Evolutionary conservation across 495 filamentous ascomycete genomes (phyloP).

Genomic region (Sporormia fimetaria): DNA sequence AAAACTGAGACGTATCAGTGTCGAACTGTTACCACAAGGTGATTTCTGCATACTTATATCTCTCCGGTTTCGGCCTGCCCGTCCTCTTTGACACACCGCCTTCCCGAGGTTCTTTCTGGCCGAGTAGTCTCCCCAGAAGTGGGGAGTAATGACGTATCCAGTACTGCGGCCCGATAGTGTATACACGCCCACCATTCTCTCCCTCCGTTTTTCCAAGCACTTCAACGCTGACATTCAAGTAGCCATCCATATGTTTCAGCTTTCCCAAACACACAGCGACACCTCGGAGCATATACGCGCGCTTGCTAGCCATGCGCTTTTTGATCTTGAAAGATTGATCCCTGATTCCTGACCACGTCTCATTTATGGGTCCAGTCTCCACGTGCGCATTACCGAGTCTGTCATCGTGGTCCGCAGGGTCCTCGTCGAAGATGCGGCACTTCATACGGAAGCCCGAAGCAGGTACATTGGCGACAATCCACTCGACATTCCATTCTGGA

Average conservation of each 20-base stretch:
- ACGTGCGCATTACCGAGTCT: constrained; percentile 73
- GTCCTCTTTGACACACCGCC: constrained; percentile 23
- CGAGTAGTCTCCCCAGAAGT: constrained; percentile 70
- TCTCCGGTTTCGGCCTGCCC: constrained; percentile 43
- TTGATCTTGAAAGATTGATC: constrained; percentile 59
- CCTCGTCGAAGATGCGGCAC: constrained; percentile 76
- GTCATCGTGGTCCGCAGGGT: constrained; percentile 77
- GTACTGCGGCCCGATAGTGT: constrained; percentile 61
- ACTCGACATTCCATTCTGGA: constrained; percentile 72
- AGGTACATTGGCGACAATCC: constrained; percentile 80
- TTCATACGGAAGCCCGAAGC: constrained; percentile 68
- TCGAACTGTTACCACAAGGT: neutral
- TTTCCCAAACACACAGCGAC: constrained; percentile 46
- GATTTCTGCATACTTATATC: constrained; percentile 52
- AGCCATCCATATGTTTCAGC: constrained; percentile 45
- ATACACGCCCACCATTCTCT: constrained; percentile 61
- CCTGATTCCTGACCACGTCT: constrained; percentile 56
- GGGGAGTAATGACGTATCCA: constrained; percentile 84
- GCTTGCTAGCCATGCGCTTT: constrained; percentile 74
- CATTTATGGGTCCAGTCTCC: constrained; percentile 43
- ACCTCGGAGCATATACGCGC: constrained; percentile 63
- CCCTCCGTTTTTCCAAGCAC: constrained; percentile 62
- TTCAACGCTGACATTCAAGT: constrained; percentile 58
- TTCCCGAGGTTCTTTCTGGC: constrained; percentile 53
- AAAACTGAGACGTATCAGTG: constrained; percentile 57